Evolutionary conservation across 371 early-diverging fungal species (phyloP).

Genomic region (Quaeritorhiza haematococci): DNA sequence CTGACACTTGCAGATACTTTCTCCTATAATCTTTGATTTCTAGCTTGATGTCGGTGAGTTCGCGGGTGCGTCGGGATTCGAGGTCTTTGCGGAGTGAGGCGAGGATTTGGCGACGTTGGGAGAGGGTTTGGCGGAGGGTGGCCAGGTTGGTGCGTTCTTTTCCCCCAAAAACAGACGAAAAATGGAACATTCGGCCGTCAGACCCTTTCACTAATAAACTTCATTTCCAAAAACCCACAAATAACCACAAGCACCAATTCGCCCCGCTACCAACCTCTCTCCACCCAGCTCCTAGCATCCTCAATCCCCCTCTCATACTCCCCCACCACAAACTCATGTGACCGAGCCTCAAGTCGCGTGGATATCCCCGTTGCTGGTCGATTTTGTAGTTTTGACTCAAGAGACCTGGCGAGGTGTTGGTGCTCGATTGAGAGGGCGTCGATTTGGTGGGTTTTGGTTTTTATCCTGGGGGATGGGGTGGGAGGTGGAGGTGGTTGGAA

Average conservation of each 20-base stretch:
- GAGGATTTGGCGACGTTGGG: not conserved
- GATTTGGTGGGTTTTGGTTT: not conserved
- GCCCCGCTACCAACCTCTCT: constrained; percentile 6
- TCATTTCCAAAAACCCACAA: too few species aligned
- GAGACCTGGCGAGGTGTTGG: constrained; percentile 6
- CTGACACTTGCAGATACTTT: constrained; percentile 30
- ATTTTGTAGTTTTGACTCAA: not conserved
- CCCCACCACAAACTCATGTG: not conserved
- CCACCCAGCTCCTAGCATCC: constrained; percentile 2
- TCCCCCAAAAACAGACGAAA: constrained; percentile 1
- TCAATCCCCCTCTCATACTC: not conserved
- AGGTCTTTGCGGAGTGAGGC: not conserved
- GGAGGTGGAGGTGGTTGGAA: not conserved
- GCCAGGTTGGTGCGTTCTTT: not conserved
- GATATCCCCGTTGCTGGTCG: constrained; percentile 16
- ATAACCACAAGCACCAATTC: too few species aligned
- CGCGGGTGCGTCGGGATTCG: not conserved
- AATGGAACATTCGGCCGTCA: constrained; percentile 4
- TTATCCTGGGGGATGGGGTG: not conserved
- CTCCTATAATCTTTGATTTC: constrained; percentile 15
- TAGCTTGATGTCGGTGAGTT: not conserved
- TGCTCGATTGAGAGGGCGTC: constrained; percentile 9
- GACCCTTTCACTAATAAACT: too few species aligned
- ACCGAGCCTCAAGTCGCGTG: not conserved
- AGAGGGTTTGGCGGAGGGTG: not conserved